Evolutionary conservation across 192 early-diverging fungal genomes (phyloP), one percentile per base, ranked within the genome.

Genomic region (Mortierella hygrophila): DNA sequence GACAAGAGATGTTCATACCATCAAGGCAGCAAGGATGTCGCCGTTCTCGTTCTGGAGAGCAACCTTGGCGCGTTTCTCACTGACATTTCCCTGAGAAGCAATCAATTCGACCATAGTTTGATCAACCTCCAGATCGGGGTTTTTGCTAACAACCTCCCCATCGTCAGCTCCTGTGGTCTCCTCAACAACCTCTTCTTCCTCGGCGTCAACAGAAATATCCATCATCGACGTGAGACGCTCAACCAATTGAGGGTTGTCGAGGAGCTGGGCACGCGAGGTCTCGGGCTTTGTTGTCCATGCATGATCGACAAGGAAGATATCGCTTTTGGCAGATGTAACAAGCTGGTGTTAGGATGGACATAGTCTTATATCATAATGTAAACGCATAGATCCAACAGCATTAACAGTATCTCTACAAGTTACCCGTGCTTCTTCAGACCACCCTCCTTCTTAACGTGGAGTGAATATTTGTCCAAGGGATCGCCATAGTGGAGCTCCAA

Each of bases 281-380:
- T 91, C 91, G 1, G 91, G 82, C 8, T 91, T 89, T 26, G 94
- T 95, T 6, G 94, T 95, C 94, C 94, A 95, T 11, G 93, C 92
- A 65, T 94, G 93, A 57, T 95, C 94, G 8, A 95, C 89, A 77
- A 95, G 81, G 71, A 94, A 95, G 40, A 95, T 93, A 52, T 93
- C 87, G 74, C 92, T 92, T 57, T 35, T 29, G 8, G 35, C 11
- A 16, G 0, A 42, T 26, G 13, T 65, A 13, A 10, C 1, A 32
- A 32, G 4, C 0, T 65, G 3, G n/a, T 65, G 60, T 29, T 32
- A 32, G 10, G 29, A 29, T 65, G 11, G 60, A 32, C 11, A 21
- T 15, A 23, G 2, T 55, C 20, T 16, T 35, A 32, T 16, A 15
- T 9, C 1, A 6, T 11, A 29, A 26, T 15, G 26, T 40, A 32